Evolutionary conservation across 2,329 filamentous ascomycete genomes (phyloP), one percentile per base, ranked within the genome.

Genomic region (Bipolaris sorokiniana): DNA sequence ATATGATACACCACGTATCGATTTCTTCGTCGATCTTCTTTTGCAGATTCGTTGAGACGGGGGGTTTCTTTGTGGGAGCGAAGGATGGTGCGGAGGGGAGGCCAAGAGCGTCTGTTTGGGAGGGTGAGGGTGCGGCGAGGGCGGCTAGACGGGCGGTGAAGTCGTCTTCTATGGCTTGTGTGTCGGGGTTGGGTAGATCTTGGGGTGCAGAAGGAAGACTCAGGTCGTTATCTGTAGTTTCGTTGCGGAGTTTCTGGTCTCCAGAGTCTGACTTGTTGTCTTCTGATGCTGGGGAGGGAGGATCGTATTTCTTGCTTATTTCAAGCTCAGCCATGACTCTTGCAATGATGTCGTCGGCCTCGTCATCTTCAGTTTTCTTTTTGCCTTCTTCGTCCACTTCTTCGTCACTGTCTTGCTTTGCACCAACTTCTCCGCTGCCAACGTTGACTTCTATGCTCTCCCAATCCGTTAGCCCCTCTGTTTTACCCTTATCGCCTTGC

Each of bases 1-100:
- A 96, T 9, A 95, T 92, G 31, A 88, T 84, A 73, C 92, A 96
- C 90, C 91, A 96, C 1, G 83, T 86, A 40, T 88, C 86, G 59
- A 88, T 82, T 66, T 94, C 90, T 33, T 89, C 88, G 65, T 93
- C 88, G 0, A 87, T 86, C 69, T 77, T 79, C 46, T 70, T 72
- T n/a, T 76, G 68, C 13, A 76, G 47, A 47, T 67, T 79, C 6
- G 73, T 70, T 44, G 72, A 71, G 1, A 73, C 54, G 2, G 70
- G 65, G 9, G 74, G 72, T 44, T 76, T 78, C 33, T 71, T 64
- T 1, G 74, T 64, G 3, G 80, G 81, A 2, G 76, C 63, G 44
- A 78, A 77, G 0, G 77, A 80, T 2, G 81, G 81, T 3, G 78
- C 79, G 1, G 81, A 81, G 6, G 81, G 81, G 1, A 83, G 72